These are phyloP conservation scores for Leersia perrieri DNA, from an alignment of 176 grass and related monocot species.

Conservation along the genomic window DNA sequence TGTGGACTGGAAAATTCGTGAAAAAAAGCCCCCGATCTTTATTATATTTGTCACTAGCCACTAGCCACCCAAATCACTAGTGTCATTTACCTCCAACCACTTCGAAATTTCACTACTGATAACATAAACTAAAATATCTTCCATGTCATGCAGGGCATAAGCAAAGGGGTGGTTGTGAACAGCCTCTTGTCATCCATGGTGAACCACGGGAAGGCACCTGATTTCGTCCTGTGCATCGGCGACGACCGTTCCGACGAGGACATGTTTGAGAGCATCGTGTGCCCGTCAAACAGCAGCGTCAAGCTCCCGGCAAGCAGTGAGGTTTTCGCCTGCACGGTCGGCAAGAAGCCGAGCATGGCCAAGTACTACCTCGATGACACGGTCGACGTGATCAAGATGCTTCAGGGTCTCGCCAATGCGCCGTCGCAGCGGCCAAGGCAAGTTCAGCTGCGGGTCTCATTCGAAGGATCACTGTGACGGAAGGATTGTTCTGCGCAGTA, in stretches of 20 bases:
- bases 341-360: constrained; percentile 96
- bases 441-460: constrained; percentile 65
- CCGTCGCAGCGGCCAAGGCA: constrained; percentile 35
- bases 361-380: constrained; percentile 97
- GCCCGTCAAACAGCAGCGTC: constrained; percentile 42
- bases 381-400: constrained; percentile 89
- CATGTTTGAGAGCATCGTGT: constrained; percentile 97
- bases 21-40: neutral
- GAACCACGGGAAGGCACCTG: constrained; percentile 43
- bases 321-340: constrained; percentile 94
- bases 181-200: constrained; percentile 61
- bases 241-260: constrained; percentile 95
- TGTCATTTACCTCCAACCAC: constrained; percentile 18
- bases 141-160: constrained; percentile 70
- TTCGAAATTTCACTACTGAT: neutral
- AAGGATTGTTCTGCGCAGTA: neutral
- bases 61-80: constrained; percentile 10
- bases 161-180: constrained; percentile 82
- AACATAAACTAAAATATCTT: constrained; percentile 14
- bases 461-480: constrained; percentile 62
- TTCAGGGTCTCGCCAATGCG: constrained; percentile 62
- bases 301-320: constrained; percentile 55
- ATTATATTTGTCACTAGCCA: neutral
- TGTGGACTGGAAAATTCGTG: constrained; percentile 32
- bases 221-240: constrained; percentile 88